Percentiles rank a stretch among this genome's conserved stretches.
Evolutionary conservation across 768 basidiomycete genomes (phyloP).

Genomic region (Xerocomellus amylosporus): DNA sequence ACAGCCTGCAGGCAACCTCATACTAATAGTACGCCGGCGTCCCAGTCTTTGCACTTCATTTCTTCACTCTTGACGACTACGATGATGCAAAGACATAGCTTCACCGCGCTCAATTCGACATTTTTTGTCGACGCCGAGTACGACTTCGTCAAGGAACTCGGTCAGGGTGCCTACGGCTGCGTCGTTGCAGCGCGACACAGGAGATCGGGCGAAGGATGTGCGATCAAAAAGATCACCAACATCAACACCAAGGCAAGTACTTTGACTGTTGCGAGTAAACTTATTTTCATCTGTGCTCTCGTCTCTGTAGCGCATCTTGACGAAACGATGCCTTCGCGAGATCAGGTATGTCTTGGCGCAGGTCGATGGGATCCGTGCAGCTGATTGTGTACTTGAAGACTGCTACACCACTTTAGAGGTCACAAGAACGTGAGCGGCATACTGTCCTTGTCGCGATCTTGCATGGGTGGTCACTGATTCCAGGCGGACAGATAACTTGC

Average conservation of each 20-base stretch:
- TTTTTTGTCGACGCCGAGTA: slow-evolving; percentile 89
- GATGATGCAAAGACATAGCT: slow-evolving; percentile 73
- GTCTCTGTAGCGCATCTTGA: slow-evolving; percentile 74
- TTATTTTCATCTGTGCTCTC: slow-evolving; percentile 12
- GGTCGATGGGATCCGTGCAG: not conserved
- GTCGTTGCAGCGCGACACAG: slow-evolving; percentile 85
- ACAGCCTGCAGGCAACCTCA: not conserved
- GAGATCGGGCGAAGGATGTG: slow-evolving; percentile 72
- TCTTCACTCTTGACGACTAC: slow-evolving; percentile 10
- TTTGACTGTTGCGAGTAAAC: not conserved
- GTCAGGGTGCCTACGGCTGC: slow-evolving; percentile 93
- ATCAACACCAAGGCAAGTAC: slow-evolving; percentile 78
- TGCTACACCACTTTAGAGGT: slow-evolving; percentile 96
- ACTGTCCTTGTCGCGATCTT: not conserved
- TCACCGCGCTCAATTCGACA: slow-evolving; percentile 80
- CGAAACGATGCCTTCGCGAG: slow-evolving; percentile 94
- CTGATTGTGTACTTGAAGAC: slow-evolving; percentile 42
- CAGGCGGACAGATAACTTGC: slow-evolving; percentile 75
- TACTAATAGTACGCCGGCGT: not conserved
- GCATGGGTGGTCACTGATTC: slow-evolving; percentile 3
- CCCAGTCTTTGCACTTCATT: not conserved
- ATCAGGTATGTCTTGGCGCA: slow-evolving; percentile 56
- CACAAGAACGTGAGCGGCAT: slow-evolving; percentile 85
- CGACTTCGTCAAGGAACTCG: slow-evolving; percentile 94
- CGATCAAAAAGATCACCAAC: slow-evolving; percentile 95